A percentile compares a stretch with the other conserved stretches of the same genome.
Conservation (phyloP, 306 rosid species). For the Datisca glomerata region DNA sequence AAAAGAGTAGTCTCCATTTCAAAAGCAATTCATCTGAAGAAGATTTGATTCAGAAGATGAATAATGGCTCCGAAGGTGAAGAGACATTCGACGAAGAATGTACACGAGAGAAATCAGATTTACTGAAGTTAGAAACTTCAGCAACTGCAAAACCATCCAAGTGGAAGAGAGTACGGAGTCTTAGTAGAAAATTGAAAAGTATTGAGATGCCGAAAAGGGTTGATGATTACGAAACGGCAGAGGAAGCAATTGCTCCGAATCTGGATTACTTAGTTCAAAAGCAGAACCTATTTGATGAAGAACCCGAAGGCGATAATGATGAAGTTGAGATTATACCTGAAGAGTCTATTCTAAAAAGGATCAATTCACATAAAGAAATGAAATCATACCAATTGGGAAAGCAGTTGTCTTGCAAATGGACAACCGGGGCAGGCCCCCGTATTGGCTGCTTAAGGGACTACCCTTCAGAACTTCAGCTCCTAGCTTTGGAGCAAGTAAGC, state of each 20-base stretch:
- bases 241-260: conserved; percentile 12
- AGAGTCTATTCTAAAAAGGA: conserved; percentile 67
- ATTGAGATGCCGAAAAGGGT: conserved; percentile 45
- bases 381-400: conserved; percentile 81
- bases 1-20: conserved; percentile 44
- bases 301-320: conserved; percentile 17
- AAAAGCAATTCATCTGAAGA: conserved; percentile 75
- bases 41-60: conserved; percentile 30
- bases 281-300: conserved; percentile 20
- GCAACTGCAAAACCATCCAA: conserved; percentile 16
- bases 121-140: conserved; percentile 11
- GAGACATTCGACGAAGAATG: conserved; percentile 20
- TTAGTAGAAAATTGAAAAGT: conserved; percentile 25
- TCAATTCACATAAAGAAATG: conserved; percentile 64
- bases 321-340: conserved; percentile 44
- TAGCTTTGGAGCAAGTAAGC: conserved; percentile 78
- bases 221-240: conserved; percentile 13
- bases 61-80: conserved; percentile 27
- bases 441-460: conserved; percentile 88
- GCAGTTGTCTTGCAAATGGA: conserved; percentile 92
- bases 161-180: conserved; percentile 18
- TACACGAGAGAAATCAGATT: conserved; percentile 15
- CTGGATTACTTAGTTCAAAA: conserved; percentile 14
- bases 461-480: conserved; percentile 73
- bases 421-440: conserved; percentile 96